Percentiles rank a stretch among this genome's conserved stretches.
Conservation (phyloP, 108 stramenopile species). For the Schizochytrium sp. region DNA sequence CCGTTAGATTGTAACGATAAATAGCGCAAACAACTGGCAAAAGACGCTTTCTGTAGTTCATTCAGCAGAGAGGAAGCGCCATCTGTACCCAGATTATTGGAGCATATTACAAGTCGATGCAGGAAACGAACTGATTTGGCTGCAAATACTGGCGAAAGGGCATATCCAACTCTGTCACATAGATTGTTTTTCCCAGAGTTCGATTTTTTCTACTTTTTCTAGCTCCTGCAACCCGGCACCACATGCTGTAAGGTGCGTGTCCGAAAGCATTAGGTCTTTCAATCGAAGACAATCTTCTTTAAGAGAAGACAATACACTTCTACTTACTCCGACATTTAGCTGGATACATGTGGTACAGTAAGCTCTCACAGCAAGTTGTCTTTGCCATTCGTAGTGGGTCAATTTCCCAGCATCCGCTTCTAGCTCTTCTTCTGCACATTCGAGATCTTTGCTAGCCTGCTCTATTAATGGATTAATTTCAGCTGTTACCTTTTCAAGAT, state of each 20-base stretch:
- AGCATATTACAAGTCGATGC: neutral
- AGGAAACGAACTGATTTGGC: neutral
- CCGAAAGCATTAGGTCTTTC: neutral
- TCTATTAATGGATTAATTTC: neutral
- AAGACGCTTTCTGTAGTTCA: neutral
- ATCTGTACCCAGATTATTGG: neutral
- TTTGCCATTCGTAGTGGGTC: neutral
- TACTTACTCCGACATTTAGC: neutral
- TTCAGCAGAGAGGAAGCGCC: neutral
- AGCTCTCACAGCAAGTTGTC: conserved; percentile 1
- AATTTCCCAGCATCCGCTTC: neutral
- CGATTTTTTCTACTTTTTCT: neutral
- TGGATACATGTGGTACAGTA: neutral
- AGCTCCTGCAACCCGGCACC: neutral
- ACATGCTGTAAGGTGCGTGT: neutral
- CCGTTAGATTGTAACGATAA: neutral
- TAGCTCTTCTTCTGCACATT: neutral
- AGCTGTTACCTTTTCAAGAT: neutral
- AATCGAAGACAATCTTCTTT: neutral
- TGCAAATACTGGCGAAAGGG: neutral
- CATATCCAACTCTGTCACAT: neutral
- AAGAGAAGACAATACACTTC: neutral
- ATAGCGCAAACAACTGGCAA: neutral
- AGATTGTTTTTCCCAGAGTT: neutral
- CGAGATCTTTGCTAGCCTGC: neutral